Base-by-base conservation (phyloP, 2,329 filamentous ascomycete species). In the Trichoderma sp. region DNA sequence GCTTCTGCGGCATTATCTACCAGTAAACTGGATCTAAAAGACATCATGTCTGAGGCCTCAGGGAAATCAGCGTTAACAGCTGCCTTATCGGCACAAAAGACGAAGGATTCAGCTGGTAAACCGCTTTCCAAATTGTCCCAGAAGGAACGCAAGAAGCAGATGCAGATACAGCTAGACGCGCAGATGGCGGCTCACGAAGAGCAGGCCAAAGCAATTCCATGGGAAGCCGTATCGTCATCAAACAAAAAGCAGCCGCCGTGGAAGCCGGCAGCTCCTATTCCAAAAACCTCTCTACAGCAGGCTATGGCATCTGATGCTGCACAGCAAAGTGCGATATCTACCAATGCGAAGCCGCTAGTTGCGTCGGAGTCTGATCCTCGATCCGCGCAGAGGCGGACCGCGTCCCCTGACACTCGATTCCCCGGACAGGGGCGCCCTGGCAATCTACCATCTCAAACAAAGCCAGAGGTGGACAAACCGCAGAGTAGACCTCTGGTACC, bases 111-210 rank as follows among this genome's bases (percentile, higher is more conserved):
- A 68, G 66, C 76, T 69, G 60, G 84, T 75, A 79, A 75, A 49
- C 74, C 82, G 0, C 80, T 82, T 18, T 76, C 80, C 0, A 97
- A 92, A 77, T 80, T 97, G 73, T 97, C 94, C 0, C 96, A 98
- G 74, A 97, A 96, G 76, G 94, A 97, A 78, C 89, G 94, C 26
- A 98, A 97, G 81, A 92, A 88, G 76, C 88, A 94, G 72, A 88
- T 93, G 74, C 90, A 93, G 74, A 85, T 88, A 70, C 88, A 92
- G 74, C 81, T 84, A 28, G 81, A 77, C 28, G 77, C 82, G 43
- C 80, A 84, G 69, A 80, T 78, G 37, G 78, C 81, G 8, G 79
- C 81, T 7, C 75, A 75, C 49, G 74, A 76, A n/a, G 75, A 76
- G 37, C 73, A 74, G 37, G 51, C 71, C 14, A 78, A 72, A 32